Evolutionary conservation across 495 filamentous ascomycete genomes (phyloP).

Genomic region (Neurospora cerealis): DNA sequence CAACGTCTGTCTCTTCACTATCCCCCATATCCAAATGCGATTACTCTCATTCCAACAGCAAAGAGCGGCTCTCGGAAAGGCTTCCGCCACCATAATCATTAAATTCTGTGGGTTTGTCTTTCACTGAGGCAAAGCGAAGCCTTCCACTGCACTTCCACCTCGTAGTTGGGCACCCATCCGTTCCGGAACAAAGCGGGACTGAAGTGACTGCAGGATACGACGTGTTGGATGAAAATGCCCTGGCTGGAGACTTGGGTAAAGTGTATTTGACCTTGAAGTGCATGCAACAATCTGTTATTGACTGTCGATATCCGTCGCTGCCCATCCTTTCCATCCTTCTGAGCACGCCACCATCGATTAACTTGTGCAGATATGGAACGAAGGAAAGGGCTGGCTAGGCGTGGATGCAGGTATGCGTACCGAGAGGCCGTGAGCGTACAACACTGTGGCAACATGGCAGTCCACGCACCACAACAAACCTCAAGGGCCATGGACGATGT

Average conservation of each 20-base stretch:
- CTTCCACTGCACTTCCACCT: background rate
- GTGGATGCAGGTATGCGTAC: background rate
- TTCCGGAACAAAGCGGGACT: background rate
- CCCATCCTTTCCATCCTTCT: background rate
- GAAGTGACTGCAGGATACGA: background rate
- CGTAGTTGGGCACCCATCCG: background rate
- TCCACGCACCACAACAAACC: background rate
- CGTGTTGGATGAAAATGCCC: background rate
- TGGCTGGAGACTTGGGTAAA: background rate
- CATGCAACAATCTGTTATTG: background rate
- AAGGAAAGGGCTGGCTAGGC: background rate
- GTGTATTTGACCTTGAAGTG: background rate
- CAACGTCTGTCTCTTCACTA: background rate
- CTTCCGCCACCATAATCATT: background rate
- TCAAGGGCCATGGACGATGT: background rate
- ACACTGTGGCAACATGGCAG: background rate
- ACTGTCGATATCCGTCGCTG: background rate
- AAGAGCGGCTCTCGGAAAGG: background rate
- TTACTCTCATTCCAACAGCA: background rate
- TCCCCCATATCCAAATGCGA: background rate
- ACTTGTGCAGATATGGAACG: background rate
- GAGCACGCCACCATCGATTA: background rate
- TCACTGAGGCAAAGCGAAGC: background rate
- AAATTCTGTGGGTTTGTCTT: background rate
- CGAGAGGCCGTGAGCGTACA: background rate